Evolutionary conservation across 2,329 filamentous ascomycete species (phyloP).

Genomic region (Fusarium coffeatum): DNA sequence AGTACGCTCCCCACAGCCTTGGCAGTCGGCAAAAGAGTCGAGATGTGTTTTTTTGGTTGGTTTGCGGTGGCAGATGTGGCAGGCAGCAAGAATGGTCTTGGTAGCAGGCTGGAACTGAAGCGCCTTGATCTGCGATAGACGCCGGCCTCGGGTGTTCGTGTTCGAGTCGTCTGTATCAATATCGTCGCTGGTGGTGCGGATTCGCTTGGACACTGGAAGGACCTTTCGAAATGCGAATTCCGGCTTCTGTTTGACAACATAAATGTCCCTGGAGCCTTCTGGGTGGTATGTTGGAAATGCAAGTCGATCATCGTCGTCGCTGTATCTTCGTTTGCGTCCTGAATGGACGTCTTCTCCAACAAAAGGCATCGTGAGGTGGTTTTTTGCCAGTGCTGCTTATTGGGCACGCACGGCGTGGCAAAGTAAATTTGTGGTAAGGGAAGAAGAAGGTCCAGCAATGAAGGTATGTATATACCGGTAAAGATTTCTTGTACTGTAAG

Average conservation of each 20-base stretch:
- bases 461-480: neutral
- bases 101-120: constrained; percentile 37
- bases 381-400: constrained; percentile 32
- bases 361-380: constrained; percentile 50
- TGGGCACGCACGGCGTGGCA: constrained; percentile 23
- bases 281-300: constrained; percentile 44
- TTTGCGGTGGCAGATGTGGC: constrained; percentile 74
- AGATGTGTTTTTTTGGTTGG: constrained; percentile 74
- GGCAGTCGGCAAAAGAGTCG: constrained; percentile 73
- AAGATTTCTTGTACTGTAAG: too few relatives aligned
- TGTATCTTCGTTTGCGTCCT: constrained; percentile 53
- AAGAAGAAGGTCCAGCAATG: neutral
- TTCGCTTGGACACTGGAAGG: constrained; percentile 49
- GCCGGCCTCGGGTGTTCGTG: constrained; percentile 40
- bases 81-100: constrained; percentile 60
- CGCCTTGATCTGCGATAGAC: constrained; percentile 44
- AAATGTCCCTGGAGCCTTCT: constrained; percentile 45
- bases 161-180: constrained; percentile 28
- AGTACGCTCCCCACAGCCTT: constrained; percentile 69
- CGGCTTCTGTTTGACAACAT: constrained; percentile 44
- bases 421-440: neutral
- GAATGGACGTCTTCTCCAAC: constrained; percentile 49
- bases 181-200: constrained; percentile 46
- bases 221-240: constrained; percentile 47
- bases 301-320: constrained; percentile 43